Conservation (phyloP, 2,329 filamentous ascomycete genomes). For the Aspergillus puulaauensis region DNA sequence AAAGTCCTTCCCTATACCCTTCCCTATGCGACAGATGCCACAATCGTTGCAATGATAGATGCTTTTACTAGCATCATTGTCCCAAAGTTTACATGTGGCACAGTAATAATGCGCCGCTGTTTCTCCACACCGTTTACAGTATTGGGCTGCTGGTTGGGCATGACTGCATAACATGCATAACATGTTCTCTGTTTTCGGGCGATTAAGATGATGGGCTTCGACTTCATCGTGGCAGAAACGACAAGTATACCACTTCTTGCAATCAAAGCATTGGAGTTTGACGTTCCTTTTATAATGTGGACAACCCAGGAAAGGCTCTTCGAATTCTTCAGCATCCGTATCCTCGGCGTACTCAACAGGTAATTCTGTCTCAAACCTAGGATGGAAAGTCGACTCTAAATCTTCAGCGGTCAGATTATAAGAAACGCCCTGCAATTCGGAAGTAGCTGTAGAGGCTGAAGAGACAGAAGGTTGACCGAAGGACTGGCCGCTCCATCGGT, state of each 20-base stretch:
- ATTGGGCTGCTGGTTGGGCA: constrained; percentile 76
- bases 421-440: constrained; percentile 28
- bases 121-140: constrained; percentile 73
- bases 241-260: constrained; percentile 90
- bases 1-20: constrained; percentile 93
- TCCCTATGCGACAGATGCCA: constrained; percentile 87
- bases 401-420: constrained; percentile 55
- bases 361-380: constrained; percentile 37
- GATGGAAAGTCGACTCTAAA: constrained; percentile 66
- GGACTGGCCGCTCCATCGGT: constrained; percentile 27
- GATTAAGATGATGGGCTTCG: constrained; percentile 76
- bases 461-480: constrained; percentile 29
- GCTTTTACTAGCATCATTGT: constrained; percentile 83
- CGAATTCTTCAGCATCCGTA: constrained; percentile 47
- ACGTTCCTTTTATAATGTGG: constrained; percentile 94
- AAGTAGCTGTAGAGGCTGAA: constrained; percentile 26
- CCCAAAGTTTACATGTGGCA: constrained; percentile 93
- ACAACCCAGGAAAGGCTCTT: constrained; percentile 68
- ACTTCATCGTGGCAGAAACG: constrained; percentile 86
- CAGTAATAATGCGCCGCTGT: constrained; percentile 89
- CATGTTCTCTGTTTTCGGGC: constrained; percentile 89
- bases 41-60: constrained; percentile 98
- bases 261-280: constrained; percentile 89
- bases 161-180: constrained; percentile 93
- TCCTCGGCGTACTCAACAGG: constrained; percentile 37